These are phyloP conservation scores for Pulveroboletus sp. DNA, from an alignment of 768 basidiomycete genomes.

Conservation along the genomic window DNA sequence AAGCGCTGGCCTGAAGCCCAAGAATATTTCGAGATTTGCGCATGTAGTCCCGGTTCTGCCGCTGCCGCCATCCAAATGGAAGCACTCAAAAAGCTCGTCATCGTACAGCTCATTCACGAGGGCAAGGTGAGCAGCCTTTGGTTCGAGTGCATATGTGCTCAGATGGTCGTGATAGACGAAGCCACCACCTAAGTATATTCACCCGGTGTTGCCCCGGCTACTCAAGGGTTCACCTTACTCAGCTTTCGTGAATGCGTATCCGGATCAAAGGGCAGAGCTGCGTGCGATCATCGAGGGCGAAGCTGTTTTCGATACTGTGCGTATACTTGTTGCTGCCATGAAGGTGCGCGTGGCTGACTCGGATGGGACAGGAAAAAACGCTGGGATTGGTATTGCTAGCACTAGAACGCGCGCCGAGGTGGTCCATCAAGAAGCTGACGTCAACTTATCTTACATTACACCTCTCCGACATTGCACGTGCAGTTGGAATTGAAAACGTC, in stretches of 20 bases:
- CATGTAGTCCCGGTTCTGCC: conserved; percentile 54
- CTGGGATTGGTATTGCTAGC: conserved; percentile 67
- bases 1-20: conserved; percentile 68
- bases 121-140: conserved; percentile 67
- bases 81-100: conserved; percentile 77
- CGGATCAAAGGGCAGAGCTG: conserved; percentile 48
- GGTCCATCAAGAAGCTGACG: conserved; percentile 77
- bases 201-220: conserved; percentile 51
- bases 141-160: not conserved
- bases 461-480: conserved; percentile 64
- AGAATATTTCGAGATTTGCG: conserved; percentile 79
- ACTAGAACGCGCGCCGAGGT: conserved; percentile 67
- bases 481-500: conserved; percentile 41
- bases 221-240: conserved; percentile 70
- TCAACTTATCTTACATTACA: conserved; percentile 80
- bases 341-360: conserved; percentile 6
- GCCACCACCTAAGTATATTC: conserved; percentile 72
- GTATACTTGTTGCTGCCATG: conserved; percentile 13
- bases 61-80: conserved; percentile 77
- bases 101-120: conserved; percentile 75
- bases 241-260: conserved; percentile 63
- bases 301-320: conserved; percentile 49
- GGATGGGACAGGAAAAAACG: conserved; percentile 58
- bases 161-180: conserved; percentile 22
- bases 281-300: conserved; percentile 55